Evolutionary conservation across 2,329 filamentous ascomycete species (phyloP).

Genomic region (Verticillium zaregamsianum): DNA sequence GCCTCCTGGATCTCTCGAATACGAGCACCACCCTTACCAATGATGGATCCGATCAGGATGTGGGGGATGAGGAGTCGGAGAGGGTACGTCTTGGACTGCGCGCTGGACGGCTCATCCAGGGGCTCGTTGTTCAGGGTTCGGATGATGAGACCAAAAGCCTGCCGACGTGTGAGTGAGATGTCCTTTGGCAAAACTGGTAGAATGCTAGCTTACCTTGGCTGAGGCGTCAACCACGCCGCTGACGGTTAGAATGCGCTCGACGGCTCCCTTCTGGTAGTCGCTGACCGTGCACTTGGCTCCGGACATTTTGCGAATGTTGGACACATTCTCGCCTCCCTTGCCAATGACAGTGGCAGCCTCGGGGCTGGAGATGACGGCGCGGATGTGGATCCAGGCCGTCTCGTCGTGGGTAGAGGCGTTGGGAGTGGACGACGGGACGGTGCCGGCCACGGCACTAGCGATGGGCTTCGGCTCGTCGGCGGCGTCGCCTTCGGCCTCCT

Average conservation of each 20-base stretch:
- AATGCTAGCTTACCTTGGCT: constrained; percentile 66
- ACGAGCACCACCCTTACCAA: constrained; percentile 91
- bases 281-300: constrained; percentile 98
- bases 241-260: constrained; percentile 95
- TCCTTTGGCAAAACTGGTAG: neutral
- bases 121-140: constrained; percentile 97
- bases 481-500: constrained; percentile 64
- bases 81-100: constrained; percentile 95
- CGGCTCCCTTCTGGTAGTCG: constrained; percentile 94
- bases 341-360: constrained; percentile 98
- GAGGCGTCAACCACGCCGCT: constrained; percentile 95
- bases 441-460: constrained; percentile 23
- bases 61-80: constrained; percentile 93
- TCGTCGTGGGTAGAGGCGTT: constrained; percentile 71
- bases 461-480: constrained; percentile 51
- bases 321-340: constrained; percentile 98
- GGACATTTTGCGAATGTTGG: constrained; percentile 90
- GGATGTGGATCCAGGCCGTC: constrained; percentile 93
- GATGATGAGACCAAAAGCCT: constrained; percentile 97
- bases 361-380: constrained; percentile 93
- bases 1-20: constrained; percentile 99
- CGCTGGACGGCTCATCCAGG: constrained; percentile 79
- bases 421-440: constrained; percentile 33
- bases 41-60: constrained; percentile 96
- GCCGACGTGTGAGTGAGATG: constrained; percentile 5